These are phyloP conservation scores for Paramyrothecium roridum DNA, from an alignment of 2,329 filamentous ascomycete species.

Conservation along the genomic window DNA sequence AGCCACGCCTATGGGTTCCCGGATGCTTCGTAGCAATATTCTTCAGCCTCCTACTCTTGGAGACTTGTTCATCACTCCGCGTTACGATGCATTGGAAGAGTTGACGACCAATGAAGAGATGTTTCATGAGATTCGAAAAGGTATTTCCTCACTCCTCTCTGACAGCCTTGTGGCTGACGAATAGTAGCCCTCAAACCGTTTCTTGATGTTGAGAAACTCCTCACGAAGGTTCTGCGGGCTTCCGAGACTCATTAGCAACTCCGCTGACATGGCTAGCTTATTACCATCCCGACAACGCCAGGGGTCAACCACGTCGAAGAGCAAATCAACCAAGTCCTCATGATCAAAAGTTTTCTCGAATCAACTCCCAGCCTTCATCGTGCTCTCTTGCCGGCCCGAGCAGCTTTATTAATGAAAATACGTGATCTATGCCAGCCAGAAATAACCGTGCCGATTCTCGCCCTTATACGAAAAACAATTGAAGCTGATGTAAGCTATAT, in stretches of 20 bases:
- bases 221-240: slow-evolving; percentile 60
- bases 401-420: slow-evolving; percentile 64
- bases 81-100: slow-evolving; percentile 83
- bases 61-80: slow-evolving; percentile 60
- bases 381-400: slow-evolving; percentile 62
- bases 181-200: slow-evolving; percentile 65
- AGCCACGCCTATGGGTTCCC: slow-evolving; percentile 80
- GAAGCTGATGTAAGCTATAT: slow-evolving; percentile 80
- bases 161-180: slow-evolving; percentile 10
- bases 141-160: slow-evolving; percentile 32
- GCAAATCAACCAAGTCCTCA: slow-evolving; percentile 80
- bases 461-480: slow-evolving; percentile 66
- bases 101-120: slow-evolving; percentile 79
- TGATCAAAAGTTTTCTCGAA: slow-evolving; percentile 77
- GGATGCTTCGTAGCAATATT: slow-evolving; percentile 80
- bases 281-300: slow-evolving; percentile 66
- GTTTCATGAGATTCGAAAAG: slow-evolving; percentile 72
- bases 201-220: slow-evolving; percentile 73
- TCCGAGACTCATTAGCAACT: fast-evolving
- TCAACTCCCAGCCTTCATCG: slow-evolving; percentile 66
- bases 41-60: slow-evolving; percentile 79
- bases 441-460: slow-evolving; percentile 57
- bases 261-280: slow-evolving; percentile 50
- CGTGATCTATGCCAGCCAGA: slow-evolving; percentile 66
- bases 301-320: slow-evolving; percentile 72